Base-by-base conservation (phyloP, 352 stramenopile species). In the Globisporangium canariense region DNA sequence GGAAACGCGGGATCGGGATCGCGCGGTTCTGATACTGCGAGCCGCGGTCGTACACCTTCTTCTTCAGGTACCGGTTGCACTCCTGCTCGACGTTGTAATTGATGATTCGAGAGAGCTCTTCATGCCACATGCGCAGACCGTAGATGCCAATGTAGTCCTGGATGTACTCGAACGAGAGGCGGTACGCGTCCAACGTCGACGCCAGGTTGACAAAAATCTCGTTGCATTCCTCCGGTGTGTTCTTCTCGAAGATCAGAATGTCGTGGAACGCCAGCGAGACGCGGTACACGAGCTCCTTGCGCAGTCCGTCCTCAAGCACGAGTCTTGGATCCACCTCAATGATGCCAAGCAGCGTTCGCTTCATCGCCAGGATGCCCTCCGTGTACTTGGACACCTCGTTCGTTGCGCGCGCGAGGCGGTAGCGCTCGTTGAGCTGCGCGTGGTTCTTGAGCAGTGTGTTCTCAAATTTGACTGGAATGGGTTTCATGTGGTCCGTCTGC, bases 41-140 rank as follows among this genome's bases (percentile, higher is more conserved):
- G 14, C 88, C 79, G 25, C 82, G 76, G 66, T 97, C 90, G 62
- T 97, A 93, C 30, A 98, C 91, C 61, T 98, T 97, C 67, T 98
- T 97, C 71, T 97, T 97, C 47, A 98, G 62, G 68, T 97, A 98
- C 9, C 93, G 93, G 67, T 98, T 98, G 79, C 87, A 94, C 72
- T 98, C 96, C 61, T 98, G 90, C 70, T 98, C 94, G n/a, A 97
- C 88, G 53, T 98, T 98, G 77, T 97, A 98, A 61, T 96, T 97
- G 63, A 98, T 97, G 64, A 98, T 96, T 18, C 96, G 90, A 28
- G 81, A 90, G 18, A 98, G 71, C 70, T 98, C 96, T 70, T 98
- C 88, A 67, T 98, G 91, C 94, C 93, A 98, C 79, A 98, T 97
- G 36, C 95, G 92, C 40, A 98, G 75, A 28, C 96, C 94, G 65